Base-by-base conservation (phyloP, 129 eudicot species). In the Heracleum sosnowskyi region DNA sequence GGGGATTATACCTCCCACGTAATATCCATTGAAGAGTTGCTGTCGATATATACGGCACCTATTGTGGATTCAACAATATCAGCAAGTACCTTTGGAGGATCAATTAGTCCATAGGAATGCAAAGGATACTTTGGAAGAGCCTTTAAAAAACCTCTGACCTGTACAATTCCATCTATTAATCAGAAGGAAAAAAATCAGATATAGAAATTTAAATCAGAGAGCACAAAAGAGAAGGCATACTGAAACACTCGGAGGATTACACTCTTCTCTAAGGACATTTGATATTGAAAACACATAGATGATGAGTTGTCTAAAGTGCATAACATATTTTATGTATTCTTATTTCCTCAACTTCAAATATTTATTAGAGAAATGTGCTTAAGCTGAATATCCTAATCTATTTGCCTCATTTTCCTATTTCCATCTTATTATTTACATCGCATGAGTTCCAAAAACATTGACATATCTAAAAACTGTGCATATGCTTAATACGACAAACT, bases 51-150 rank as follows among this genome's bases (percentile, higher is more conserved):
- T 69, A 91, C 86, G 17, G 96, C 96, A 62, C 96, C 96, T 31
- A 91, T 74, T 42, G 96, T 91, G 75, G 96, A 91, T 82, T 91
- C 96, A 82, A 91, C 96, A 76, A 91, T 82, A 83, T 91, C 96
- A 69, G 96, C 92, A 73, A 91, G 85, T 75, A 86, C 88, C 82
- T 91, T 91, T 73, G 96, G 96, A 83, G 89, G 88, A 85, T 86
- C 89, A 4, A 91, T 86, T 46, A 91, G 47, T 73, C 96, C 96
- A 83, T 86, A 79, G 45, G 96, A 91, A 85, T 91, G 96, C 76
- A 83, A 69, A 26, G 96, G 96, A 85, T 88, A 79, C 55, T 81
- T 74, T 36, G 85, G 89, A 80, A 91, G 88, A 75, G 81, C 88
- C 72, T 63, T 84, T 76, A 77, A 63, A 83, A 91, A 88, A 35